Conservation (phyloP, 2,329 filamentous ascomycete genomes). For the Cladosporium velox region DNA sequence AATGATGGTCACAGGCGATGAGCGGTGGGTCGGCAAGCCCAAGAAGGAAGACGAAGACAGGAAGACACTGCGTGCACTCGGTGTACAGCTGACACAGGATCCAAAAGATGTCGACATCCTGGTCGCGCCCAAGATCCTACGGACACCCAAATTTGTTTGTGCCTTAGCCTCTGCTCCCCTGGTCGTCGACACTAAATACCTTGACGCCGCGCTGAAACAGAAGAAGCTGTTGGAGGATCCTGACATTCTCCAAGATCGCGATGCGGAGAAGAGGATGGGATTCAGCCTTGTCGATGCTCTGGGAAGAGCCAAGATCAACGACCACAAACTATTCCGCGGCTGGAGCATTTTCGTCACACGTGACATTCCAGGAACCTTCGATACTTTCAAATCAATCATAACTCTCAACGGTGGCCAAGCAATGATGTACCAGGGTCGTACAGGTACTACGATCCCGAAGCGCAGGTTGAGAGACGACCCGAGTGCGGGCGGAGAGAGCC, state of each 20-base stretch:
- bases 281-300: constrained; percentile 70
- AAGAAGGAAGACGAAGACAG: constrained; percentile 78
- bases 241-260: constrained; percentile 65
- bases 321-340: constrained; percentile 71
- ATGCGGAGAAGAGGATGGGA: constrained; percentile 70
- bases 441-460: constrained; percentile 58
- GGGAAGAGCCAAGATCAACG: constrained; percentile 71
- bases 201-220: constrained; percentile 73
- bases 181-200: constrained; percentile 75
- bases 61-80: constrained; percentile 79
- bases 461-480: constrained; percentile 55
- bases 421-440: constrained; percentile 72
- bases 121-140: constrained; percentile 80
- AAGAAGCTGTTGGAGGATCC: constrained; percentile 65
- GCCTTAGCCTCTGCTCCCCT: constrained; percentile 79
- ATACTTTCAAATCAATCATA: constrained; percentile 83
- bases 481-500: constrained; percentile 57
- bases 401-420: constrained; percentile 86
- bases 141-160: constrained; percentile 91
- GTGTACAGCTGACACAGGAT: constrained; percentile 81
- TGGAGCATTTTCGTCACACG: constrained; percentile 84
- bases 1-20: constrained; percentile 81
- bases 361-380: constrained; percentile 75
- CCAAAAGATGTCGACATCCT: constrained; percentile 78
- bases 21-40: constrained; percentile 73